A percentile compares a stretch with the other conserved stretches of the same genome.
Conservation (phyloP, 805 yeast genomes). For the Yamadazyma nakazawae region DNA sequence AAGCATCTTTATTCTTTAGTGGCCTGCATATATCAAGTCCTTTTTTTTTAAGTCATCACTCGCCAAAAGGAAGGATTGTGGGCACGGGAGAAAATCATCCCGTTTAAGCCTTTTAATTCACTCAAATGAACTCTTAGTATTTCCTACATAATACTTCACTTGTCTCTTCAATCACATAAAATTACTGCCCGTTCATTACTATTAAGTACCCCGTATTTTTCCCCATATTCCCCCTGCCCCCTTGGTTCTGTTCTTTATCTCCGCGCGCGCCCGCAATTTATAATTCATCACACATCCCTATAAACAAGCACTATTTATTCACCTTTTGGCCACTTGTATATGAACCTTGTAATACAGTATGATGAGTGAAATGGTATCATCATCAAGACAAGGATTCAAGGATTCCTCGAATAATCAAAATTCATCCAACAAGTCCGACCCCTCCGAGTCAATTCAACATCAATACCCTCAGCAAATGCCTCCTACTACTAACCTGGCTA, state of each 20-base stretch:
- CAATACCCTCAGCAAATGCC: background rate
- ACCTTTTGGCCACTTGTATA: background rate
- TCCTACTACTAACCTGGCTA: background rate
- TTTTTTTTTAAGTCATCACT: background rate
- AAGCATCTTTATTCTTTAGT: background rate
- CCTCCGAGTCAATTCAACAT: background rate
- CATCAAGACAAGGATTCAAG: constrained; percentile 7
- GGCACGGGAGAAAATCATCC: background rate
- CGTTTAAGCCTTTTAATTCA: no score
- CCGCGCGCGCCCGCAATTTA: constrained; percentile 2
- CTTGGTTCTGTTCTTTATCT: background rate
- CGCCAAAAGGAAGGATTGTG: background rate
- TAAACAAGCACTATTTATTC: background rate
- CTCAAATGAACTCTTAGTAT: background rate
- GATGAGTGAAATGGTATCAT: constrained; percentile 9
- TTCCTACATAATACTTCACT: no score
- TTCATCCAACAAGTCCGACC: background rate
- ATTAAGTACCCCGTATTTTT: background rate
- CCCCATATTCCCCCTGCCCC: background rate
- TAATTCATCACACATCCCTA: background rate
- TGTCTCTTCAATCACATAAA: background rate
- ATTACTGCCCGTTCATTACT: background rate
- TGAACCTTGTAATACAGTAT: background rate
- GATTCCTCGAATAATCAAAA: background rate
- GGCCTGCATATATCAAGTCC: background rate